Conservation (phyloP, 2,329 filamentous ascomycete species). For the Paraphaeosphaeria minitans region DNA sequence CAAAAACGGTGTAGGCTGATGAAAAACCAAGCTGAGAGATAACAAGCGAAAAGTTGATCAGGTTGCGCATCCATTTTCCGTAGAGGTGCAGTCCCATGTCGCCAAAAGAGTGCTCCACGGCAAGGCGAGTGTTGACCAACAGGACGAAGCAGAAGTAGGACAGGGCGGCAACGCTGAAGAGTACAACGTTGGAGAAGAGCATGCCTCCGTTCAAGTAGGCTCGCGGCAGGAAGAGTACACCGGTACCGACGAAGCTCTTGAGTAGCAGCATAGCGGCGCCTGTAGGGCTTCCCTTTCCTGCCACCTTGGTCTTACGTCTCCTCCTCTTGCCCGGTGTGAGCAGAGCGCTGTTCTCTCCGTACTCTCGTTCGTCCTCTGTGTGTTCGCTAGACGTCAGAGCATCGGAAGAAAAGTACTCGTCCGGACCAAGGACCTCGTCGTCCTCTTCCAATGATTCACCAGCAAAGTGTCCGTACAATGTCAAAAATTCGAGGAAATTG, state of each 20-base stretch:
- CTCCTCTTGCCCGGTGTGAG: conserved; percentile 71
- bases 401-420: conserved; percentile 90
- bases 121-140: conserved; percentile 82
- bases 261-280: conserved; percentile 84
- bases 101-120: conserved; percentile 92
- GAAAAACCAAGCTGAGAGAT: conserved; percentile 95
- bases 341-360: conserved; percentile 86
- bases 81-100: conserved; percentile 94
- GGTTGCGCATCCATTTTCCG: conserved; percentile 83
- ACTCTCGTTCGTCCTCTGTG: conserved; percentile 68
- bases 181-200: conserved; percentile 90
- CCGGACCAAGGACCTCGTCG: conserved; percentile 82
- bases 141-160: conserved; percentile 99
- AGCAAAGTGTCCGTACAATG: conserved; percentile 95
- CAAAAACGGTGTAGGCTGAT: conserved; percentile 95
- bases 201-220: conserved; percentile 97
- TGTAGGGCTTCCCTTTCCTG: conserved; percentile 77
- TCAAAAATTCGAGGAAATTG: conserved; percentile 94
- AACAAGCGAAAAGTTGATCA: conserved; percentile 91
- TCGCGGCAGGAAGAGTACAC: conserved; percentile 88
- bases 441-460: conserved; percentile 97
- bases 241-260: conserved; percentile 97
- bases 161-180: conserved; percentile 81
- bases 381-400: conserved; percentile 63
- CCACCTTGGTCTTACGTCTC: conserved; percentile 77